Percentiles rank a stretch among this genome's conserved stretches.
Conservation (phyloP, 257 asterid genomes). For the Paulownia fortunei region DNA sequence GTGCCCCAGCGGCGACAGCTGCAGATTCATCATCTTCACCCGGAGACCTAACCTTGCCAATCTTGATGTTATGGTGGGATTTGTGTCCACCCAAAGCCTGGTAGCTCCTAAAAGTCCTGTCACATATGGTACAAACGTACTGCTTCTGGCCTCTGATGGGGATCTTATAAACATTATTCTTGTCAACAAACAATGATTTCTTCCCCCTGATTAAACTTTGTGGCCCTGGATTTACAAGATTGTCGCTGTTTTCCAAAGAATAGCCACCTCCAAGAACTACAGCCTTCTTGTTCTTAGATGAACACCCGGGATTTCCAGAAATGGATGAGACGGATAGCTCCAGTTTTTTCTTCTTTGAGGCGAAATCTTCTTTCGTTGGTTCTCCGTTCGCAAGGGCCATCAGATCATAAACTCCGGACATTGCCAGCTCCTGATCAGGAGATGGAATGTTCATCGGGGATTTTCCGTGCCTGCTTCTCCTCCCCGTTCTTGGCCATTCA, state of each 20-base stretch:
- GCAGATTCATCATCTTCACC: background rate
- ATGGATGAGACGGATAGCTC: background rate
- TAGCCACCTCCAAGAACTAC: background rate
- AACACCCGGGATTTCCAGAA: background rate
- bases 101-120: background rate
- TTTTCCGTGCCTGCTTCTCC: slow-evolving; percentile 9
- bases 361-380: background rate
- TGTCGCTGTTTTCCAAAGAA: background rate
- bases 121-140: slow-evolving; percentile 3
- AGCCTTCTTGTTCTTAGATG: background rate
- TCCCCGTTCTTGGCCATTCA: slow-evolving; percentile 10
- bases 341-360: background rate
- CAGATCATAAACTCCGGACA: background rate
- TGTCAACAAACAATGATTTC: background rate
- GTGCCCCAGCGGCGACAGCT: background rate
- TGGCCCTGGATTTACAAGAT: background rate
- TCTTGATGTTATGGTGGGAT: slow-evolving; percentile 4
- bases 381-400: background rate
- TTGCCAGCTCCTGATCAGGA: background rate
- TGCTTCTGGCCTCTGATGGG: background rate
- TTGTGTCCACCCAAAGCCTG: slow-evolving; percentile 33
- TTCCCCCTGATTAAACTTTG: background rate
- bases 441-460: background rate
- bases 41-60: background rate
- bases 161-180: background rate